Base-by-base conservation (phyloP, 805 yeast genomes). In the Tetrapisispora arboricola region DNA sequence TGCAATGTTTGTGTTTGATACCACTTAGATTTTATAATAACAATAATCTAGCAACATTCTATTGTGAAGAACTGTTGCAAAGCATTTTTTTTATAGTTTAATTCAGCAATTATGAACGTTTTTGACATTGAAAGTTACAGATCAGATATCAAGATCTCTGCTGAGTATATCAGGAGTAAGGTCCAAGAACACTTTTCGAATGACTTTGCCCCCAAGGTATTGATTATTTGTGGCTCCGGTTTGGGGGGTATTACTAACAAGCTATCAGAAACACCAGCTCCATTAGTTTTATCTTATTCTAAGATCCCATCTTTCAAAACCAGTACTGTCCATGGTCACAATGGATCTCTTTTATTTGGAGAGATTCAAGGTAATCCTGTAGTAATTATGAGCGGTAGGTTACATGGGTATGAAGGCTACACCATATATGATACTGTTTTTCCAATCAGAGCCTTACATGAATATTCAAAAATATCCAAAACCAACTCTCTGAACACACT, bases 161-260 rank as follows among this genome's bases (percentile, higher is more conserved):
- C 45, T 9, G 19, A 12, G 6, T 47, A 20, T 26, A 32, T 47
- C 9, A 25, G 32, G n/a, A 26, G 25, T 8, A 9, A 28, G 3
- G 18, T 45, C 1, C 16, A 15, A 8, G 12, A 18, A 4, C 41
- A 46, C 16, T 21, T 30, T 5, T 17, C 20, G 27, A 31, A 39
- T 3, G 12, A 15, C 3, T 43, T 44, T 26, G 29, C 32, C 15
- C 38, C 41, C 4, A 65, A 75, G 44, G 78, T 76, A 0, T 73
- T 87, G 43, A 81, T 90, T 48, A 84, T 90, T 40, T 88, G 96
- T 63, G 98, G 98, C 6, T 84, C 96, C 4, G 98, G 98, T 0
- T 68, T 90, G 15, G 94, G 95, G 11, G 94, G 94, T 1, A 79
- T 90, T 38, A 80, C 88, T 1, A 68, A 73, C 37, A 51, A 64